These are phyloP conservation scores for Fusarium humuli DNA, from an alignment of 2,329 filamentous ascomycete genomes.

Conservation along the genomic window DNA sequence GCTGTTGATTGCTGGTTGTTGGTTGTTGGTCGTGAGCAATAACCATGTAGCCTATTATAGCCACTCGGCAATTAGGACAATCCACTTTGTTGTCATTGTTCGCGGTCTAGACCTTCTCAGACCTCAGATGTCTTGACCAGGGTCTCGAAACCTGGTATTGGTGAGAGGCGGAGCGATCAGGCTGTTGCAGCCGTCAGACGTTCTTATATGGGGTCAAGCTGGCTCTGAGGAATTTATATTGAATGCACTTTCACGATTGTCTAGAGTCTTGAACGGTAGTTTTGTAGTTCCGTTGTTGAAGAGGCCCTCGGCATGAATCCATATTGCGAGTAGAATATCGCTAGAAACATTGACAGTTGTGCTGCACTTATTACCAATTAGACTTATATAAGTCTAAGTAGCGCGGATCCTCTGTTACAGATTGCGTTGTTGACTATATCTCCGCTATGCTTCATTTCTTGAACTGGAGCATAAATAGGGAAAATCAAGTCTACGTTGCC, in stretches of 20 bases:
- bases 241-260: neutral
- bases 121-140: neutral
- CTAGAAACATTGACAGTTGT: no score
- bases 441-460: no score
- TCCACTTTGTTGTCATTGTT: neutral
- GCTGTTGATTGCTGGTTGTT: neutral
- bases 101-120: neutral
- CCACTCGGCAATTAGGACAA: neutral
- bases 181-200: neutral
- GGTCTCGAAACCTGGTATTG: fast-evolving
- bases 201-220: neutral
- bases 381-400: no score
- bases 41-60: neutral
- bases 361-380: no score
- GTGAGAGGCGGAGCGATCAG: neutral
- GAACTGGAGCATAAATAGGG: no score
- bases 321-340: no score
- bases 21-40: neutral
- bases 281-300: no score
- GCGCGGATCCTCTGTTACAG: no score
- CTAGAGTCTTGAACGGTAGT: neutral
- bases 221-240: neutral
- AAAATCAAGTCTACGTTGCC: no score
- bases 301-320: neutral
- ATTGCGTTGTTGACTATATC: no score